phyloP scores from a whole-genome alignment of 2,329 filamentous ascomycete genomes.

The Erysiphe neolycopersici region DNA sequence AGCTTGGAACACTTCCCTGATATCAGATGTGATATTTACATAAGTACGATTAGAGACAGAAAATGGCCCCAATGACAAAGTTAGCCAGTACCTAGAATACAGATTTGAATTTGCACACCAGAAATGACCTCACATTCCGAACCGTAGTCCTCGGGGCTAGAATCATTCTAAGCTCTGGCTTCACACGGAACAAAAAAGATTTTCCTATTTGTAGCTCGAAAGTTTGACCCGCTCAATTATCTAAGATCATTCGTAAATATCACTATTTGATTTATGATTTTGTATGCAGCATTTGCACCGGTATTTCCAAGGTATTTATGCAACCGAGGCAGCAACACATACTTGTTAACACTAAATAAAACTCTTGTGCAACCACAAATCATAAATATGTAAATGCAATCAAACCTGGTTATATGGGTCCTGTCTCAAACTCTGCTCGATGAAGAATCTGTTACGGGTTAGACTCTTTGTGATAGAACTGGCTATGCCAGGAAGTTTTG shows the following conservation, averaged over 20 bases:
- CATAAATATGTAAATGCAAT: too few relatives aligned
- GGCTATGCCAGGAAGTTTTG: too few relatives aligned
- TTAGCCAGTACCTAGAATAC: conserved; percentile 3
- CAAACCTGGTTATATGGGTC: background rate
- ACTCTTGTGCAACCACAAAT: too few relatives aligned
- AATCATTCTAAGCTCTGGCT: conserved; percentile 22
- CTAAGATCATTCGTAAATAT: too few relatives aligned
- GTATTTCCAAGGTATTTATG: too few relatives aligned
- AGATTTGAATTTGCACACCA: conserved; percentile 20
- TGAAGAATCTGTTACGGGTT: background rate
- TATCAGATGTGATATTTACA: conserved; percentile 39
- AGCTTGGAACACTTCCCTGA: conserved; percentile 65
- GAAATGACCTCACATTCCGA: conserved; percentile 34
- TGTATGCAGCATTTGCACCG: too few relatives aligned
- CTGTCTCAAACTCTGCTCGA: background rate
- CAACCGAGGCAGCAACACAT: too few relatives aligned
- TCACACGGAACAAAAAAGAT: background rate
- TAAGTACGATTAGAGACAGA: conserved; percentile 12
- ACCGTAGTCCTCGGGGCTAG: conserved; percentile 34
- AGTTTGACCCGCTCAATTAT: too few relatives aligned
- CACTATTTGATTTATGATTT: too few relatives aligned
- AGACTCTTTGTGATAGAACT: too few relatives aligned
- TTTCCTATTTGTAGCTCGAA: background rate
- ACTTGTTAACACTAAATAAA: too few relatives aligned
- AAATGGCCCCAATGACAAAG: conserved; percentile 9